Evolutionary conservation across 208 protist genomes (phyloP).

Genomic region (Acanthamoeba divionensis): DNA sequence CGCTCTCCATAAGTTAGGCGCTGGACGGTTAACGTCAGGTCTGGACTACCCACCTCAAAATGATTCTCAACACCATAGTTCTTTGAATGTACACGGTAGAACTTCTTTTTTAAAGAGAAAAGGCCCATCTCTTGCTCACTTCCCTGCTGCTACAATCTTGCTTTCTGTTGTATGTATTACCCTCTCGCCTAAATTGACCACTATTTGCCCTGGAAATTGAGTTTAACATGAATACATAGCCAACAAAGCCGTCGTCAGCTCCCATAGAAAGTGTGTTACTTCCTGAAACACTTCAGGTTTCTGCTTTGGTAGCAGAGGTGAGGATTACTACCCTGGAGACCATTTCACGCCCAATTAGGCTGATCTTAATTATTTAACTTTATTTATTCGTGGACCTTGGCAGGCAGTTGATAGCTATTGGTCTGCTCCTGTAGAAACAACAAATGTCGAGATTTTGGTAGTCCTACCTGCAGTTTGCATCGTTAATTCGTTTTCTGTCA

Average conservation of each 20-base stretch:
- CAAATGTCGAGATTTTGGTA: background rate
- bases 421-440: background rate
- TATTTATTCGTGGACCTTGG: background rate
- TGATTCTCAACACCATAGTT: too few species aligned
- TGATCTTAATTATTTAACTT: too few species aligned
- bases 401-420: background rate
- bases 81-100: too few species aligned
- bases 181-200: background rate
- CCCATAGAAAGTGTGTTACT: constrained; percentile 20
- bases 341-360: too few species aligned
- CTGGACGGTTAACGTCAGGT: too few species aligned
- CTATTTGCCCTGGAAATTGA: background rate
- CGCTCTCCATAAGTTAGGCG: too few species aligned
- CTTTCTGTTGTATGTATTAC: background rate
- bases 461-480: background rate
- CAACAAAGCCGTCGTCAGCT: background rate
- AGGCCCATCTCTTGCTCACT: constrained; percentile 1
- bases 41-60: too few species aligned
- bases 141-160: background rate
- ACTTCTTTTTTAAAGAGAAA: too few species aligned
- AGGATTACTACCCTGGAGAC: too few species aligned
- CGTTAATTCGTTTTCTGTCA: background rate
- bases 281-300: background rate
- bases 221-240: background rate
- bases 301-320: background rate